A percentile compares a stretch with the other conserved stretches of the same genome.
These are phyloP conservation scores for Pichia cactophila DNA, from an alignment of 1,139 yeast genomes.

Conservation along the genomic window DNA sequence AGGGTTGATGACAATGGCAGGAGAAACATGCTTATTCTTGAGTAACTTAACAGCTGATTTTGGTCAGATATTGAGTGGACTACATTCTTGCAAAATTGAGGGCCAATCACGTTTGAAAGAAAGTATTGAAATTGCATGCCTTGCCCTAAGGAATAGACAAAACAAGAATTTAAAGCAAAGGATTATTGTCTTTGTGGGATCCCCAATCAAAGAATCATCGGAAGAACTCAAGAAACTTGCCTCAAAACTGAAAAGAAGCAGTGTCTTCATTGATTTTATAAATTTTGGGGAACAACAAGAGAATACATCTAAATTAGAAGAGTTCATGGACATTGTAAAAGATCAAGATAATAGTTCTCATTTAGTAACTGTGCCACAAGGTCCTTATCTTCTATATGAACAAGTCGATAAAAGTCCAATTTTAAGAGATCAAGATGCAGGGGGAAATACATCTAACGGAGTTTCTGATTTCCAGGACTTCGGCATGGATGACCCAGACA, in stretches of 20 bases:
- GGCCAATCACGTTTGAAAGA: constrained; percentile 68
- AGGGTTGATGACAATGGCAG: constrained; percentile 84
- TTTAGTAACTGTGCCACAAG: constrained; percentile 82
- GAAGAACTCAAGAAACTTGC: constrained; percentile 78
- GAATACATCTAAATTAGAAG: constrained; percentile 74
- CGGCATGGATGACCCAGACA: constrained; percentile 68
- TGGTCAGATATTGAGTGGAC: constrained; percentile 81
- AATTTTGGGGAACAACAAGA: constrained; percentile 85
- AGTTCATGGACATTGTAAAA: constrained; percentile 60
- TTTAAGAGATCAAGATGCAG: constrained; percentile 48
- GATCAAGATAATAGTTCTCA: constrained; percentile 72
- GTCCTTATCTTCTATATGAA: constrained; percentile 74
- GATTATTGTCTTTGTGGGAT: constrained; percentile 82
- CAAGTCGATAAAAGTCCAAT: constrained; percentile 64
- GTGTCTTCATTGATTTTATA: constrained; percentile 81
- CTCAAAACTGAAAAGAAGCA: constrained; percentile 88
- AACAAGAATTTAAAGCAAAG: constrained; percentile 89
- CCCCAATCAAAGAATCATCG: constrained; percentile 68
- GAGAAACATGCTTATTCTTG: constrained; percentile 75
- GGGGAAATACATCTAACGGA: constrained; percentile 12
- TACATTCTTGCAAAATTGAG: constrained; percentile 70
- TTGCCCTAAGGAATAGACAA: constrained; percentile 93
- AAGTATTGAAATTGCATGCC: constrained; percentile 93
- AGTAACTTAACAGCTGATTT: constrained; percentile 84
- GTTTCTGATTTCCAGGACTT: constrained; percentile 29